These are phyloP conservation scores for Penicillium paradoxum DNA, from an alignment of 495 filamentous ascomycete species.

Conservation along the genomic window DNA sequence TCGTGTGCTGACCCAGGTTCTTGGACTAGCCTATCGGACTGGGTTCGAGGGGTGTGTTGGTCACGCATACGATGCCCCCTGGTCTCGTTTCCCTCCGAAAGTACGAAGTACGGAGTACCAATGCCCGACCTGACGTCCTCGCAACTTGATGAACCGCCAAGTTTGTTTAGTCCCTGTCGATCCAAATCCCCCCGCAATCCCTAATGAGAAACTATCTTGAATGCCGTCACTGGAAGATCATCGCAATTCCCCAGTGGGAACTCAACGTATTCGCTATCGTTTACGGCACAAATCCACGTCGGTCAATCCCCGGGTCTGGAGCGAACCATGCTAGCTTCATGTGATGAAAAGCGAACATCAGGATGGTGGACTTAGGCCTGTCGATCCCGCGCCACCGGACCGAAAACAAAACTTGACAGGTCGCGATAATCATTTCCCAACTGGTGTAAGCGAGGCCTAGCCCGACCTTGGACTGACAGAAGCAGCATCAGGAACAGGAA, in stretches of 20 bases:
- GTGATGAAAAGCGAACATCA: background rate
- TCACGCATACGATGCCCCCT: background rate
- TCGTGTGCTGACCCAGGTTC: background rate
- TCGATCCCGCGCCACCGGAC: slow-evolving; percentile 1
- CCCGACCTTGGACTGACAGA: background rate
- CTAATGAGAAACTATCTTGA: background rate
- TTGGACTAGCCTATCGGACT: background rate
- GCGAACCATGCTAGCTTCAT: slow-evolving; percentile 7
- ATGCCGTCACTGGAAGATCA: background rate
- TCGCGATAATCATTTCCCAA: slow-evolving; percentile 19
- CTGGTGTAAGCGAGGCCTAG: slow-evolving; percentile 22
- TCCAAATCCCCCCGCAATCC: background rate
- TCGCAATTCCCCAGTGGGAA: background rate
- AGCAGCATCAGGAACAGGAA: background rate
- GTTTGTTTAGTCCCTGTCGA: background rate
- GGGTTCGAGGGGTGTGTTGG: background rate
- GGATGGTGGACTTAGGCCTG: background rate
- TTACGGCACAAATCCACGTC: background rate
- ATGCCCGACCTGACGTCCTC: background rate
- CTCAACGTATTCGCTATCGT: slow-evolving; percentile 9
- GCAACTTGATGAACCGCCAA: background rate
- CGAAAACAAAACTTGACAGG: slow-evolving; percentile 12
- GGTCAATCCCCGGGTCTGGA: slow-evolving; percentile 2
- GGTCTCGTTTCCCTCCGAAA: background rate
- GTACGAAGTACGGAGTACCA: background rate